phyloP scores from a whole-genome alignment of 176 grass and related monocot genomes.

The Eragrostis nindensis region DNA sequence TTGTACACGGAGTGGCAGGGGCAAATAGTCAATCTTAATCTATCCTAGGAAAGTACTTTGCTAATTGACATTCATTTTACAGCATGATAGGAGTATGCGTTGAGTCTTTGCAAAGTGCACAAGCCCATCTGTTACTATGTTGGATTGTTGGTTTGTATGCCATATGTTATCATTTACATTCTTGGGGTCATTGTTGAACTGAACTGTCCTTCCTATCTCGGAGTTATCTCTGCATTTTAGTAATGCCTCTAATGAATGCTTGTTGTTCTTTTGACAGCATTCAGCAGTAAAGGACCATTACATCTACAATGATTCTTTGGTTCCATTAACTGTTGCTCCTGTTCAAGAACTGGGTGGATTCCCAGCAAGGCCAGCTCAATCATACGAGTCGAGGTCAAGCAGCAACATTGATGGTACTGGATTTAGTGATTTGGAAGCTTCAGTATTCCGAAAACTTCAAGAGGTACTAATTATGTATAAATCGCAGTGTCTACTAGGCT shows the following conservation, averaged over 20 bases:
- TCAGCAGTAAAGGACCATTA: slow-evolving; percentile 51
- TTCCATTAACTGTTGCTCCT: slow-evolving; percentile 74
- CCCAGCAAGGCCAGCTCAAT: slow-evolving; percentile 49
- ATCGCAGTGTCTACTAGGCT: not conserved
- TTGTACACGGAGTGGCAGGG: not conserved
- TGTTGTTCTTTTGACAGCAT: slow-evolving; percentile 46
- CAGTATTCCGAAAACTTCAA: slow-evolving; percentile 84
- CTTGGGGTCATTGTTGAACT: not conserved
- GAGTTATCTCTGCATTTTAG: not conserved
- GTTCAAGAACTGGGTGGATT: slow-evolving; percentile 52
- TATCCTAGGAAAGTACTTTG: not conserved
- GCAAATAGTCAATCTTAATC: slow-evolving; percentile 6
- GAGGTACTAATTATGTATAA: slow-evolving; percentile 50
- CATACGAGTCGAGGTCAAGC: slow-evolving; percentile 45
- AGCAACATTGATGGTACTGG: slow-evolving; percentile 73
- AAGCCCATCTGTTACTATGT: too few species aligned
- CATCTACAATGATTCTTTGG: slow-evolving; percentile 33
- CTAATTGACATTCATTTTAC: not conserved
- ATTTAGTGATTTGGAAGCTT: slow-evolving; percentile 86
- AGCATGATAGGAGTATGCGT: not conserved
- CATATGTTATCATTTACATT: not conserved
- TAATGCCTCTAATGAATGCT: not conserved
- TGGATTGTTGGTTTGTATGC: too few species aligned
- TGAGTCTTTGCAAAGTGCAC: not conserved
- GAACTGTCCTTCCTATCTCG: too few species aligned